These are phyloP conservation scores for Ascochyta clinopodiicola DNA, from an alignment of 2,329 filamentous ascomycete genomes.

Conservation along the genomic window DNA sequence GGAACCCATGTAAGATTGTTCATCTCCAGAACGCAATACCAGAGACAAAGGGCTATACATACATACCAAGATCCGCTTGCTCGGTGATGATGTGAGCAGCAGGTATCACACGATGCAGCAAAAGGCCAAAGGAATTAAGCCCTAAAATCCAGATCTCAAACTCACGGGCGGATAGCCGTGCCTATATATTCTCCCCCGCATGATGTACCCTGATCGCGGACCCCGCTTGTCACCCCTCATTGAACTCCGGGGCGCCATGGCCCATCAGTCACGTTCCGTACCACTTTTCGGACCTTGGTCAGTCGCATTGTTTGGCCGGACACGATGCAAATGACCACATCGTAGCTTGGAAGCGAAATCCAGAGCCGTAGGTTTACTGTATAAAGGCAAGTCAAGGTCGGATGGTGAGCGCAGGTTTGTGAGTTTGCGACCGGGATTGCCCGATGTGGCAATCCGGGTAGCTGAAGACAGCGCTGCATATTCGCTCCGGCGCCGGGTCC, in stretches of 20 bases:
- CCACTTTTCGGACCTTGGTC: background rate
- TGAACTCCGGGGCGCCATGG: conserved; percentile 3
- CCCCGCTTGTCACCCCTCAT: conserved; percentile 20
- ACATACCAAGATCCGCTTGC: background rate
- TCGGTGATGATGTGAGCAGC: background rate
- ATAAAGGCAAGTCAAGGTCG: background rate
- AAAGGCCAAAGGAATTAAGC: background rate
- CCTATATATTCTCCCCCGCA: conserved; percentile 18
- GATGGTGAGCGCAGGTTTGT: background rate
- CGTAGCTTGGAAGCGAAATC: background rate
- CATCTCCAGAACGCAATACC: background rate
- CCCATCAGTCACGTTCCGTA: conserved; percentile 7
- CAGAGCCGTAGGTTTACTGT: background rate
- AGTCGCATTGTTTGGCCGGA: background rate
- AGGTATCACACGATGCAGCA: background rate
- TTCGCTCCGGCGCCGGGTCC: conserved; percentile 20
- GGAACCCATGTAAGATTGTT: background rate
- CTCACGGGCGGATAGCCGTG: conserved; percentile 5
- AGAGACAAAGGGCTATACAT: background rate
- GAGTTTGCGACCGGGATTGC: conserved; percentile 16
- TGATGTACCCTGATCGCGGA: conserved; percentile 14
- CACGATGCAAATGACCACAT: background rate
- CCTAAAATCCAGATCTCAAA: background rate
- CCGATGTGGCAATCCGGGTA: conserved; percentile 13
- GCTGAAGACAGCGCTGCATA: conserved; percentile 3